These are phyloP conservation scores for Corylus avellana DNA, from an alignment of 306 rosid species.

Conservation along the genomic window DNA sequence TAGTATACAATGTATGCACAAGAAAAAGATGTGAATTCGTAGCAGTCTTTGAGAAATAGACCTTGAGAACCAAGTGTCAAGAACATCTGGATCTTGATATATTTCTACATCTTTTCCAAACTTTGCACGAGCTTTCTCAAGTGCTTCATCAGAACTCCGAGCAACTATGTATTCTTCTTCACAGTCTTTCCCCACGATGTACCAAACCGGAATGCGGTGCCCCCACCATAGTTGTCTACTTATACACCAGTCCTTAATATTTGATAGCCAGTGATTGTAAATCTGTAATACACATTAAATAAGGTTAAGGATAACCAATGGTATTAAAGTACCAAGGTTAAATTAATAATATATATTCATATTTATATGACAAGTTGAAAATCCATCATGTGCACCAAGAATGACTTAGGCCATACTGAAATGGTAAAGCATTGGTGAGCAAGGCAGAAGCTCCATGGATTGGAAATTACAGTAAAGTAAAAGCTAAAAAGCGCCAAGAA, in stretches of 20 bases:
- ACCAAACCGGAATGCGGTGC: slow-evolving; percentile 97
- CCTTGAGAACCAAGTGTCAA: slow-evolving; percentile 99
- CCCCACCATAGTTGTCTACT: slow-evolving; percentile 99
- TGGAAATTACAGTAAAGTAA: not conserved
- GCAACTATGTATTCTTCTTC: slow-evolving; percentile 97
- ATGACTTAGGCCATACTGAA: not conserved
- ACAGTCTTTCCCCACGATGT: slow-evolving; percentile 73
- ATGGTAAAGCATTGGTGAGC: not conserved
- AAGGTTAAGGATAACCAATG: slow-evolving; percentile 6
- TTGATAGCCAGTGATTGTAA: slow-evolving; percentile 95
- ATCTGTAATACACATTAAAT: slow-evolving; percentile 55
- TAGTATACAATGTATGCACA: not conserved
- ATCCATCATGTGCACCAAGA: not conserved
- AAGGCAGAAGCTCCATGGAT: not conserved
- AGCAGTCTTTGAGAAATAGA: slow-evolving; percentile 28
- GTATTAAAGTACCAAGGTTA: not conserved
- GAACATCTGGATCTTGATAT: slow-evolving; percentile 95
- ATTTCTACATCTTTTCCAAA: slow-evolving; percentile 80
- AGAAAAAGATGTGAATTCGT: not conserved
- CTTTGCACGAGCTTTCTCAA: slow-evolving; percentile 61
- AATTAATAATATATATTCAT: not conserved
- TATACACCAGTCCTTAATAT: slow-evolving; percentile 98
- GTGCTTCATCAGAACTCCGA: slow-evolving; percentile 77
- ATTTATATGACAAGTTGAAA: not conserved
- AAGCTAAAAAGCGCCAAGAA: not conserved